Evolutionary conservation across 208 protist species (phyloP).

Genomic region (Zelonia costaricensis): DNA sequence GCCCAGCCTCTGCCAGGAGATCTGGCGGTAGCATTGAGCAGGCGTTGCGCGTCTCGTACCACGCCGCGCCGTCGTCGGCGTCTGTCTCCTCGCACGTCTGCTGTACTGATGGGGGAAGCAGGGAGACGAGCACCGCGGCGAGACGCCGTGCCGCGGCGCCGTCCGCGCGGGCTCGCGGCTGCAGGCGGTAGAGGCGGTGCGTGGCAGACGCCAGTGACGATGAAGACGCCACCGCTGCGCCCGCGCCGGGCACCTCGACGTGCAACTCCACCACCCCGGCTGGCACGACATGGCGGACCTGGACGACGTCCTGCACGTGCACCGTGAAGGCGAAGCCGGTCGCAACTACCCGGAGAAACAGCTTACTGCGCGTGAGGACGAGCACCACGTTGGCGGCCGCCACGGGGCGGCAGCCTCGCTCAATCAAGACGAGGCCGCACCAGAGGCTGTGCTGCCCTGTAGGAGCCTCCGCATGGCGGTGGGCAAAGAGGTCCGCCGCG

Average conservation of each 20-base stretch:
- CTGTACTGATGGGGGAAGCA: not conserved
- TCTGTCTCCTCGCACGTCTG: conserved; percentile 1
- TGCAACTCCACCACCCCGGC: conserved; percentile 33
- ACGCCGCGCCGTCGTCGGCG: conserved; percentile 5
- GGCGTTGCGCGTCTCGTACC: not conserved
- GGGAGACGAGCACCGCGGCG: not conserved
- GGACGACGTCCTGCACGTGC: conserved; percentile 30
- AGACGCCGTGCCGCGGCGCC: not conserved
- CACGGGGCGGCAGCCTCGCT: conserved; percentile 46
- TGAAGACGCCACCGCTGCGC: no score
- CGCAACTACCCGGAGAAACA: conserved; percentile 43
- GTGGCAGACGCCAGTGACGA: no score
- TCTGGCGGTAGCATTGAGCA: conserved; percentile 10
- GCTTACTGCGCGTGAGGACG: conserved; percentile 33
- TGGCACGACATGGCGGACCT: conserved; percentile 13
- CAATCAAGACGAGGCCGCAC: conserved; percentile 43
- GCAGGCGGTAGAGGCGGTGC: conserved; percentile 20
- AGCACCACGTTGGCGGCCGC: conserved; percentile 40
- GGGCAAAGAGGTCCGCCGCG: conserved; percentile 1
- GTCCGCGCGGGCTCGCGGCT: not conserved
- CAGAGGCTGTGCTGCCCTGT: conserved; percentile 39
- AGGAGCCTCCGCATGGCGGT: not conserved
- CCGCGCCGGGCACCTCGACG: conserved; percentile 7
- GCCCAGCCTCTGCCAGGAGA: not conserved
- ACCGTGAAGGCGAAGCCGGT: conserved; percentile 60